phyloP scores from a whole-genome alignment of 805 yeast genomes.

The Starmerella apicola region DNA sequence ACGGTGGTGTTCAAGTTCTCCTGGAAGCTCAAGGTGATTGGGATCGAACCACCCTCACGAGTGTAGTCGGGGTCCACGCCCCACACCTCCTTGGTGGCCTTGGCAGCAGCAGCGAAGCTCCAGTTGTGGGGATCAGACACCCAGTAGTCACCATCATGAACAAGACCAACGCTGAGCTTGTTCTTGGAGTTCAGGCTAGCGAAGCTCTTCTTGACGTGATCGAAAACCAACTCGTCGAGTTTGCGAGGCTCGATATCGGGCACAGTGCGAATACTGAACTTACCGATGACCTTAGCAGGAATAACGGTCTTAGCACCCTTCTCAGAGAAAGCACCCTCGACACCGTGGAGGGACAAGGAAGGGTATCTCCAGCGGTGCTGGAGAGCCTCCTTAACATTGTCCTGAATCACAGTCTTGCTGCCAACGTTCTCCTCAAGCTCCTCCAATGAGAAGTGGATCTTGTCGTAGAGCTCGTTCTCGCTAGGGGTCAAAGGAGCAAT shows the following conservation, averaged over 20 bases:
- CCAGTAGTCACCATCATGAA: slow-evolving; percentile 97
- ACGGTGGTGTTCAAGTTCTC: slow-evolving; percentile 74
- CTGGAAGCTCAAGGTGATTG: slow-evolving; percentile 90
- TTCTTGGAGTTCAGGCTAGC: slow-evolving; percentile 65
- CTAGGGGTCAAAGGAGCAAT: slow-evolving; percentile 81
- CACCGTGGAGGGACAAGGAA: slow-evolving; percentile 87
- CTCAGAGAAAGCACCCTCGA: slow-evolving; percentile 93
- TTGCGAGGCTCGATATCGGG: slow-evolving; percentile 79
- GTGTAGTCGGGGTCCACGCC: slow-evolving; percentile 91
- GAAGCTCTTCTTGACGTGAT: slow-evolving; percentile 56
- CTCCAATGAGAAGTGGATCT: slow-evolving; percentile 69
- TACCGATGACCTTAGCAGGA: slow-evolving; percentile 88
- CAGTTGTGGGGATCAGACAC: slow-evolving; percentile 86
- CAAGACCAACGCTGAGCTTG: slow-evolving; percentile 53
- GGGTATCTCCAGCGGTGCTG: slow-evolving; percentile 99
- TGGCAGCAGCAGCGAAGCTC: slow-evolving; percentile 82
- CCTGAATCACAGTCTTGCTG: slow-evolving; percentile 66
- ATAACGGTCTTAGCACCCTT: slow-evolving; percentile 97
- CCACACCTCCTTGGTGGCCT: slow-evolving; percentile 92
- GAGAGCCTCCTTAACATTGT: slow-evolving; percentile 68
- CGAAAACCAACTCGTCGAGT: slow-evolving; percentile 64
- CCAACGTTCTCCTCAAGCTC: slow-evolving; percentile 87
- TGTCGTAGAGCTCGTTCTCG: slow-evolving; percentile 69
- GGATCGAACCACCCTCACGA: slow-evolving; percentile 98
- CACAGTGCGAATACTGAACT: slow-evolving; percentile 93